Conservation (phyloP, 495 filamentous ascomycete species). For the Penicillium desertorum region DNA sequence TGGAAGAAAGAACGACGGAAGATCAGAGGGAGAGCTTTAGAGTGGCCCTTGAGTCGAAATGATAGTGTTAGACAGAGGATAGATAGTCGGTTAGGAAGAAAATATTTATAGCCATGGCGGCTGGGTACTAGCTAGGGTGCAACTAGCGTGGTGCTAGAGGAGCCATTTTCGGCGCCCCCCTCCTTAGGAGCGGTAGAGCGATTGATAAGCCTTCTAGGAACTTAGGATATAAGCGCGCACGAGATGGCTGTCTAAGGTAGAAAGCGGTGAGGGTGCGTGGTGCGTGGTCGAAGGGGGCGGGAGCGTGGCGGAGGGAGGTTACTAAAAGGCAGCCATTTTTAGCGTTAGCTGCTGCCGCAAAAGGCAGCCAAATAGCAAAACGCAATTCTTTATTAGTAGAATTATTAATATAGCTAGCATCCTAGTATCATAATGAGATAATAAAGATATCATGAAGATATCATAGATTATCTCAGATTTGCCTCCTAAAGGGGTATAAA, state of each 20-base stretch:
- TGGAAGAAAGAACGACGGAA: conserved; percentile 11
- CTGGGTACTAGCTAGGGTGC: conserved; percentile 9
- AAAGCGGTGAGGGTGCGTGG: conserved; percentile 8
- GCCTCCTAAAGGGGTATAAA: too few relatives aligned
- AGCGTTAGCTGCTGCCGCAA: too few relatives aligned
- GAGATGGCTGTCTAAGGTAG: conserved; percentile 9
- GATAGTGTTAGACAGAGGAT: conserved; percentile 8
- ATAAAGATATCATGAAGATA: too few relatives aligned
- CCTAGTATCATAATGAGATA: too few relatives aligned
- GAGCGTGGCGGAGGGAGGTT: too few relatives aligned
- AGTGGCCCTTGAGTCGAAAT: conserved; percentile 12
- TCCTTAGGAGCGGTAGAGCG: neutral
- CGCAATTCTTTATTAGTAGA: too few relatives aligned
- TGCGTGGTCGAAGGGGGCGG: conserved; percentile 4
- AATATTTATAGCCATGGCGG: conserved; percentile 17
- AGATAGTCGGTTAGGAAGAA: conserved; percentile 4
- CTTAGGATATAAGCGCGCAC: conserved; percentile 10
- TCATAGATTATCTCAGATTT: too few relatives aligned
- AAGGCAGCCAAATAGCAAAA: too few relatives aligned
- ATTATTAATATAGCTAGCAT: too few relatives aligned
- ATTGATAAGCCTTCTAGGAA: conserved; percentile 7
- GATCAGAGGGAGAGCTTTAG: conserved; percentile 12
- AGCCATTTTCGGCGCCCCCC: neutral
- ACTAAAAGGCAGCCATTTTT: too few relatives aligned
- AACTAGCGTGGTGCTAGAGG: conserved; percentile 14